Percentiles rank a stretch among this genome's conserved stretches.
phyloP scores from a whole-genome alignment of 768 basidiomycete species.

The Gyrodon lividus region DNA sequence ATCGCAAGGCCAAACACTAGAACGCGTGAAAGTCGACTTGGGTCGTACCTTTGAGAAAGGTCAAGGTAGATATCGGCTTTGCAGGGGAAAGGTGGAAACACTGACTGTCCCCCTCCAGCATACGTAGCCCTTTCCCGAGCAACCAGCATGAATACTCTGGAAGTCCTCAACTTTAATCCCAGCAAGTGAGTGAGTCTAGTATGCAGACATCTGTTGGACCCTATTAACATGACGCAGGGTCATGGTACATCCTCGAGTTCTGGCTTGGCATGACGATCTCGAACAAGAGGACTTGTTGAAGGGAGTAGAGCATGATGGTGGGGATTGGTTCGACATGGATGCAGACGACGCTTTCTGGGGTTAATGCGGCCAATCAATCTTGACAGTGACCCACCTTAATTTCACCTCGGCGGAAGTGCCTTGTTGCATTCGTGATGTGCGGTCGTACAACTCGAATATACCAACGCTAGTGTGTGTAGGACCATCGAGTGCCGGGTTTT shows the following conservation, averaged over 20 bases:
- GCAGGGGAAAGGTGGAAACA: not conserved
- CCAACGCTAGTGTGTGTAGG: too few relatives aligned
- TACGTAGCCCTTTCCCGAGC: constrained; percentile 77
- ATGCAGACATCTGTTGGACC: not conserved
- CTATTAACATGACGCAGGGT: constrained; percentile 42
- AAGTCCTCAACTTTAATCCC: constrained; percentile 63
- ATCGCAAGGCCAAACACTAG: constrained; percentile 86
- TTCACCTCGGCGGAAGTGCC: too few relatives aligned
- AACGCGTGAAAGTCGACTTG: constrained; percentile 80
- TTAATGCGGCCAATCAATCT: constrained; percentile 1
- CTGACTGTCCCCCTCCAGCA: constrained; percentile 35
- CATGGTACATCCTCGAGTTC: constrained; percentile 59
- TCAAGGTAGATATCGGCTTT: constrained; percentile 48
- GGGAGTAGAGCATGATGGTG: constrained; percentile 11
- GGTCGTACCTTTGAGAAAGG: constrained; percentile 75
- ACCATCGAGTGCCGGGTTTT: too few relatives aligned
- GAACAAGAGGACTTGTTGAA: constrained; percentile 17
- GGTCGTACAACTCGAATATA: too few relatives aligned
- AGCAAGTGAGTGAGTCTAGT: constrained; percentile 44
- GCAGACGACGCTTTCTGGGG: constrained; percentile 35
- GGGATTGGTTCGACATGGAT: constrained; percentile 34
- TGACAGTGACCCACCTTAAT: not conserved
- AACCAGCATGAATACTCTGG: constrained; percentile 59
- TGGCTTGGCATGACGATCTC: constrained; percentile 50
- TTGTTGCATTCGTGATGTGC: too few relatives aligned